Evolutionary conservation across 2,329 filamentous ascomycete genomes (phyloP), one percentile per base, ranked within the genome.

Genomic region (Diplocarpon rosae): DNA sequence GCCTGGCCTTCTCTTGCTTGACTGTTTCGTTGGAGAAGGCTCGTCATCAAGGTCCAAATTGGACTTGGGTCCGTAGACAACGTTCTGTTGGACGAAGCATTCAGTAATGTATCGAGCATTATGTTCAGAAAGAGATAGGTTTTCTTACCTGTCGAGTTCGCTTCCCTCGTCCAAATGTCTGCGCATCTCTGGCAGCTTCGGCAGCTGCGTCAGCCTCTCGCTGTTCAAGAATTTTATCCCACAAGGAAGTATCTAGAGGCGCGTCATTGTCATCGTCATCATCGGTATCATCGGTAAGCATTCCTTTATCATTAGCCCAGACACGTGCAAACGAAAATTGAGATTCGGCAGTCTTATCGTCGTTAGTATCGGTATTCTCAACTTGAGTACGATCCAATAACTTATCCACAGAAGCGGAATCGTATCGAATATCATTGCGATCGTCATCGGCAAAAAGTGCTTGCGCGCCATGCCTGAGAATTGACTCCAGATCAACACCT

Each of bases 311-410:
- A 56, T 94, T 93, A 3, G 83, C 83, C 92, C 92, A 98, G 1
- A 98, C 83, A 36, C 86, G 78, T 32, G 90, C 90, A 63, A 92
- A 86, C 4, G 84, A 86, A 62, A 95, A 98, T 45, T 89, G 83
- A 0, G 79, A 82, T 59, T 93, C 85, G 1, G 80, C 78, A 0
- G 73, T 69, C 16, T 69, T 64, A 39, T 87, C 78, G 2, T 78
- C 72, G 9, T 76, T 75, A 1, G 72, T 68, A 44, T 73, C 72
- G 0, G 80, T 85, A 52, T 85, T 77, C 59, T 94, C 87, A 24
- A 85, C 76, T 51, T 85, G 77, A 27, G 83, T 86, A 37, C 92
- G 79, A 60, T 96, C 89, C n/a, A 98, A 71, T 11, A 98, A 73
- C 53, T 83, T 86, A 42, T 95, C 87, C n/a, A 98, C 79, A 0